Evolutionary conservation across 305 asterid genomes (phyloP).

Genomic region (Fraxinus greggii): DNA sequence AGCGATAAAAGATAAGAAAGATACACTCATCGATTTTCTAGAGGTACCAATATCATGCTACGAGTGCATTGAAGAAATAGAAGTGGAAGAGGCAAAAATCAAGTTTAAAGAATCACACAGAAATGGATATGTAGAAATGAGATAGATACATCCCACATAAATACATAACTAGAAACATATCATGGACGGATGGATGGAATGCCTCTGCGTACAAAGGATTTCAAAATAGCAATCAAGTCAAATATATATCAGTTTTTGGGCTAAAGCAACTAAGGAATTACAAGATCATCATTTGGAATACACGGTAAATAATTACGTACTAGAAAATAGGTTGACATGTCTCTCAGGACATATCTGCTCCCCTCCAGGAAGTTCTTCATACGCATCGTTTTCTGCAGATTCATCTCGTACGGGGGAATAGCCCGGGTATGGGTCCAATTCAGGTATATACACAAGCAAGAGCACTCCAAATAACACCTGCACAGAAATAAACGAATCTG

Average conservation of each 20-base stretch:
- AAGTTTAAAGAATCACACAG: background rate
- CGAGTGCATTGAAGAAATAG: background rate
- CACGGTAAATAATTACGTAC: slow-evolving; percentile 43
- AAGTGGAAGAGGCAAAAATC: background rate
- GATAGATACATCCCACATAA: slow-evolving; percentile 6
- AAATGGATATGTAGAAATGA: background rate
- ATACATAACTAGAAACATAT: background rate
- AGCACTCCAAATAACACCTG: slow-evolving; percentile 80
- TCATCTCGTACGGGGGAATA: slow-evolving; percentile 61
- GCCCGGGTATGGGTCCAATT: slow-evolving; percentile 81
- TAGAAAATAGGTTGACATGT: slow-evolving; percentile 57
- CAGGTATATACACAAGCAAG: slow-evolving; percentile 71
- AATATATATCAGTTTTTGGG: background rate
- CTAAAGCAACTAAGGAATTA: slow-evolving; percentile 4
- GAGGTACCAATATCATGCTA: background rate
- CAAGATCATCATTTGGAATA: slow-evolving; percentile 18
- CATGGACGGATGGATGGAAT: background rate
- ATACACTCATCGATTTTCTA: background rate
- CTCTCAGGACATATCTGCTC: slow-evolving; percentile 97
- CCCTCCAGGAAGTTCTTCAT: slow-evolving; percentile 86
- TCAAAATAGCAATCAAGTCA: slow-evolving; percentile 4
- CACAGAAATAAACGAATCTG: slow-evolving; percentile 27
- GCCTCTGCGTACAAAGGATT: slow-evolving; percentile 1
- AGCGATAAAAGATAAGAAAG: background rate
- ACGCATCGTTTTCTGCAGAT: slow-evolving; percentile 52